Conservation (phyloP, 2,329 filamentous ascomycete genomes). For the Neopestalotiopsis sp. region DNA sequence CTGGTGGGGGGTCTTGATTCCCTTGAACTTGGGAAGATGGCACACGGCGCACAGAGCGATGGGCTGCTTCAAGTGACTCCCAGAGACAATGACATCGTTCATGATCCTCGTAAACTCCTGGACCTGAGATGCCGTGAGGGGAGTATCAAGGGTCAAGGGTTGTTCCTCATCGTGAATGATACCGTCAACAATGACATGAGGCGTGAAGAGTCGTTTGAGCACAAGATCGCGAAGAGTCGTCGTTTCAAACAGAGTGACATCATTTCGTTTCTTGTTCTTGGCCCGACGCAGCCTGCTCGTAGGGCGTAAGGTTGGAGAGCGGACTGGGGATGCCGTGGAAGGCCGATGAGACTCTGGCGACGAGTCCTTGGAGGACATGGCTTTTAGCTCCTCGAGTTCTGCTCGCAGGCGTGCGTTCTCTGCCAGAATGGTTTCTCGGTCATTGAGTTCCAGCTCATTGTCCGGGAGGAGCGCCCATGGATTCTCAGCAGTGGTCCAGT, state of each 20-base stretch:
- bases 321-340: not conserved
- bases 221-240: constrained; percentile 21
- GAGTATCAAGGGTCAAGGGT: constrained; percentile 20
- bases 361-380: not conserved
- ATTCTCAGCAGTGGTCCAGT: constrained; percentile 18
- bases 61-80: constrained; percentile 18
- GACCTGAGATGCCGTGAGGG: constrained; percentile 20
- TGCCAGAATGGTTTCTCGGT: constrained; percentile 14
- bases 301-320: not conserved
- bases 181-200: constrained; percentile 18
- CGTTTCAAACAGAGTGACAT: constrained; percentile 15
- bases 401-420: constrained; percentile 20
- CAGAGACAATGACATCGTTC: constrained; percentile 19
- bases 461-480: constrained; percentile 18
- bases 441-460: not conserved
- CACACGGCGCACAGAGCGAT: constrained; percentile 24
- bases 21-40: constrained; percentile 24
- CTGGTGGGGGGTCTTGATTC: constrained; percentile 11
- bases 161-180: constrained; percentile 7
- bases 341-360: not conserved
- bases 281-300: not conserved
- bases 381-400: constrained; percentile 17
- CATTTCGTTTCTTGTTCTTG: constrained; percentile 10
- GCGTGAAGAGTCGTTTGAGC: constrained; percentile 20
- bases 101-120: constrained; percentile 21